Conservation (phyloP, 768 basidiomycete species). For the Phaeotremella fagi region DNA sequence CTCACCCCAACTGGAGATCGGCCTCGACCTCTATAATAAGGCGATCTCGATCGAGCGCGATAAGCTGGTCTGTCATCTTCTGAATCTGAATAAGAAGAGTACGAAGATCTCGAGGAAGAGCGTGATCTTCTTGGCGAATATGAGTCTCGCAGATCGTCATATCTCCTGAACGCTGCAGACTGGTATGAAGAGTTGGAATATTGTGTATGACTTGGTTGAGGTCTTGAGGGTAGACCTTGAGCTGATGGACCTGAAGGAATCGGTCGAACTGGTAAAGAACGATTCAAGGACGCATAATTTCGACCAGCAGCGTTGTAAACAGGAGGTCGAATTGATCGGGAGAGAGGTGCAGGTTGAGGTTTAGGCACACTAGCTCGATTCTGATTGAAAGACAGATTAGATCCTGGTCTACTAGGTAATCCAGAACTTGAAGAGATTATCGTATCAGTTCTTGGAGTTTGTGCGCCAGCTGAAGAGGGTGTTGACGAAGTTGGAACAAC, state of each 20-base stretch:
- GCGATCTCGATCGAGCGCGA: constrained; percentile 4
- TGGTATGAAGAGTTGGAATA: constrained; percentile 30
- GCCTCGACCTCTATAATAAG: constrained; percentile 6
- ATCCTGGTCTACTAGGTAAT: not conserved
- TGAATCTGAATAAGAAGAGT: constrained; percentile 19
- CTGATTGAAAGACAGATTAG: not conserved
- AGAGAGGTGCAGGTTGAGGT: not conserved
- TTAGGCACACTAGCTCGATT: not conserved
- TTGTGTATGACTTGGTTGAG: constrained; percentile 4
- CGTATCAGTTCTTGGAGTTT: constrained; percentile 14
- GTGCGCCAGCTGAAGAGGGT: constrained; percentile 14
- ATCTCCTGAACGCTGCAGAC: constrained; percentile 25
- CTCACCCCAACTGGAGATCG: constrained; percentile 13
- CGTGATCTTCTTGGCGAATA: constrained; percentile 15
- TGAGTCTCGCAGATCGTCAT: constrained; percentile 10
- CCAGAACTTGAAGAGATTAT: not conserved
- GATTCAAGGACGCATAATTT: constrained; percentile 1
- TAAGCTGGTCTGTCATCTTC: constrained; percentile 21
- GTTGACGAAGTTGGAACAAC: constrained; percentile 3
- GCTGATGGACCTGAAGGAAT: too few species aligned
- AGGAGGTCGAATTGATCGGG: not conserved
- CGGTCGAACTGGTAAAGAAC: constrained; percentile 4
- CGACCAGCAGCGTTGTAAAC: not conserved
- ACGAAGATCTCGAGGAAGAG: constrained; percentile 13
- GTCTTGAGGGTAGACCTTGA: constrained; percentile 13